A percentile compares a stretch with the other conserved stretches of the same genome.
Evolutionary conservation across 495 filamentous ascomycete species (phyloP).

Genomic region (Cenococcum geophilum): DNA sequence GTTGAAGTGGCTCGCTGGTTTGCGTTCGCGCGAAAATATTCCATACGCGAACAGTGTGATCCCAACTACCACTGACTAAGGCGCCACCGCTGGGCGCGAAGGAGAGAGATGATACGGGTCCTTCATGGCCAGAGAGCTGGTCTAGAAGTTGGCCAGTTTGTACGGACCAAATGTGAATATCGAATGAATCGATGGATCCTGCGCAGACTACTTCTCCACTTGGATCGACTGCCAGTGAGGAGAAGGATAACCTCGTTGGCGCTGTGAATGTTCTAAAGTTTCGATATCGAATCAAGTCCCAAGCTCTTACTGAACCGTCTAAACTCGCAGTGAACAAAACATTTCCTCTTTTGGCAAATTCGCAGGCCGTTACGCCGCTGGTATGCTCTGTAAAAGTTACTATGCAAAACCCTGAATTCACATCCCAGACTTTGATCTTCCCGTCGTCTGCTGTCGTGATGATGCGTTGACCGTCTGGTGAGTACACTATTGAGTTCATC

Average conservation of each 20-base stretch:
- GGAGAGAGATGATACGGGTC: conserved; percentile 76
- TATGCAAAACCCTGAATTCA: conserved; percentile 91
- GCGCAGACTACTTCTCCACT: conserved; percentile 93
- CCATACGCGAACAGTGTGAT: conserved; percentile 90
- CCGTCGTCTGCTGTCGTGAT: conserved; percentile 93
- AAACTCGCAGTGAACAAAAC: conserved; percentile 91
- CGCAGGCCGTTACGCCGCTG: conserved; percentile 88
- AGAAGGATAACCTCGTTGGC: conserved; percentile 83
- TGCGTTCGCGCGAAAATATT: conserved; percentile 88
- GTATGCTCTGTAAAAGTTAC: conserved; percentile 97
- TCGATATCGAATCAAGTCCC: conserved; percentile 93
- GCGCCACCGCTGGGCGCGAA: conserved; percentile 81
- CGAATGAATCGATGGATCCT: conserved; percentile 89
- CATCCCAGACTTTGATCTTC: conserved; percentile 97
- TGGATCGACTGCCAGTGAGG: conserved; percentile 90
- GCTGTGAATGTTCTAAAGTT: conserved; percentile 97
- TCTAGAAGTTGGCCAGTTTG: conserved; percentile 95
- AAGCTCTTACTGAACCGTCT: conserved; percentile 88
- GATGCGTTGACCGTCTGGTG: conserved; percentile 85
- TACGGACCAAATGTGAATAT: conserved; percentile 96
- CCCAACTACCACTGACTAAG: conserved; percentile 89
- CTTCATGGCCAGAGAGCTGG: conserved; percentile 85
- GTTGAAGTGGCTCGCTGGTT: conserved; percentile 85
- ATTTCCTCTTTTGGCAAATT: conserved; percentile 89
- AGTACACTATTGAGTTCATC: conserved; percentile 91